Conservation (phyloP, 1,284 basidiomycete species). For the Cutaneotrichosporon curvatum region DNA sequence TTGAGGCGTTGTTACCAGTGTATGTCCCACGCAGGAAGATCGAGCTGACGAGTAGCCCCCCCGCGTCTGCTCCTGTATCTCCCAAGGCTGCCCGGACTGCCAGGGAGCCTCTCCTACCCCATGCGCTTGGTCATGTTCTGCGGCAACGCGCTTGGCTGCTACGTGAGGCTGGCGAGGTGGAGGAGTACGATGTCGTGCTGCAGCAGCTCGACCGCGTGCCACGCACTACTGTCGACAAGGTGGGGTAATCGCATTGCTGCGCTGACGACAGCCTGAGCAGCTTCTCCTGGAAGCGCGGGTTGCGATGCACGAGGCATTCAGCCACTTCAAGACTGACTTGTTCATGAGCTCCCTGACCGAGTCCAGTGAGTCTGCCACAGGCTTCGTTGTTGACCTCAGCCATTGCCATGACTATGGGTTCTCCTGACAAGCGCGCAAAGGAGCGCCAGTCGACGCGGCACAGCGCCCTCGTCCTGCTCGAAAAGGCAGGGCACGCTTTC, state of each 20-base stretch:
- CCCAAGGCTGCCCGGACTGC: background rate
- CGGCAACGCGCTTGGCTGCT: slow-evolving; percentile 70
- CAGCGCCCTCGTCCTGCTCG: slow-evolving; percentile 58
- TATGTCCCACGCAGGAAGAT: no score
- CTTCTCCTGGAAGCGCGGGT: slow-evolving; percentile 64
- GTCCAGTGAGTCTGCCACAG: slow-evolving; percentile 52
- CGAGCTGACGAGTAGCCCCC: no score
- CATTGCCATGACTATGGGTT: slow-evolving; percentile 75
- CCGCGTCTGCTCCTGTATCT: no score
- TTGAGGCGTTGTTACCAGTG: slow-evolving; percentile 28
- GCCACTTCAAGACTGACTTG: slow-evolving; percentile 71
- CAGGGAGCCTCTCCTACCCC: slow-evolving; percentile 60
- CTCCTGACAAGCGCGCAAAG: slow-evolving; percentile 51
- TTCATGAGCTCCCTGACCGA: slow-evolving; percentile 78
- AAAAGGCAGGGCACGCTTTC: slow-evolving; percentile 62
- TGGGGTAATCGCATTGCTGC: slow-evolving; percentile 21
- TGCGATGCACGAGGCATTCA: slow-evolving; percentile 65
- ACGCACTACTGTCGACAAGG: slow-evolving; percentile 21
- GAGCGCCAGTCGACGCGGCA: slow-evolving; percentile 49
- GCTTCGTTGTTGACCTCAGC: slow-evolving; percentile 49
- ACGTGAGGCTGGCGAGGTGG: slow-evolving; percentile 54
- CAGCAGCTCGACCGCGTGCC: slow-evolving; percentile 47
- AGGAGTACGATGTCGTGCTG: slow-evolving; percentile 53
- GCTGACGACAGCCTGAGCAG: slow-evolving; percentile 57
- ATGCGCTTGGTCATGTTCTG: slow-evolving; percentile 59